Conservation (phyloP, 768 basidiomycete species). For the Wakefieldia striispora region DNA sequence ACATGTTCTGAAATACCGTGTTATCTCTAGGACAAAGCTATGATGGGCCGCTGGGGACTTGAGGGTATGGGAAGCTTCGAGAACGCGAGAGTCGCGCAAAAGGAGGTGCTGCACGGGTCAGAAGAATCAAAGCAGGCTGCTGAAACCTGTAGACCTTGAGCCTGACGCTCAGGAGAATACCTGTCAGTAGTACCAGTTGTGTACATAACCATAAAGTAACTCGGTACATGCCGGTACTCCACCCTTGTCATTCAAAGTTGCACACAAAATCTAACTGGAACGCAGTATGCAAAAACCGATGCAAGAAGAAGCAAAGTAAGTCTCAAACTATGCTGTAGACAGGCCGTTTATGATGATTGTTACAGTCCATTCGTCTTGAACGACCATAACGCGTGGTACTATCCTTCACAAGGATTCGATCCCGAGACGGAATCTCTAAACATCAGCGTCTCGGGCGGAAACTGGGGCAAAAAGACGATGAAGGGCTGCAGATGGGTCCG, state of each 20-base stretch:
- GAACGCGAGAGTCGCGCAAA: conserved; percentile 56
- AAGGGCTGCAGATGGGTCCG: conserved; percentile 82
- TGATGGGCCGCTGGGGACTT: conserved; percentile 93
- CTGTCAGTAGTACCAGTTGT: too few relatives aligned
- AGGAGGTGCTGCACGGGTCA: conserved; percentile 39
- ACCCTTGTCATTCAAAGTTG: neutral
- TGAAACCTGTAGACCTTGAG: neutral
- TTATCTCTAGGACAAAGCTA: conserved; percentile 71
- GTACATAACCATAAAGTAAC: too few relatives aligned
- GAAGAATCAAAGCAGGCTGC: conserved; percentile 1
- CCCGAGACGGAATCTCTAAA: conserved; percentile 59
- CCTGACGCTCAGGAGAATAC: too few relatives aligned
- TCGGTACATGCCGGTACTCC: conserved; percentile 30
- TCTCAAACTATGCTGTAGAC: neutral
- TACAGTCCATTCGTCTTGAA: conserved; percentile 50
- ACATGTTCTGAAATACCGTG: neutral
- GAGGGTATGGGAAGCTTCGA: conserved; percentile 91
- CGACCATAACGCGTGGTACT: conserved; percentile 81
- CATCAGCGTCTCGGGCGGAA: conserved; percentile 54
- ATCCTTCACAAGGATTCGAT: conserved; percentile 73
- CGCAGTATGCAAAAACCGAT: conserved; percentile 27
- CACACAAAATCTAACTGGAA: neutral
- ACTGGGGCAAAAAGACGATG: conserved; percentile 80
- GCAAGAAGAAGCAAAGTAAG: conserved; percentile 34
- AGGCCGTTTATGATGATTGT: conserved; percentile 7